Evolutionary conservation across 176 grass and related monocot species (phyloP).

Genomic region (Triticum dicoccoides): DNA sequence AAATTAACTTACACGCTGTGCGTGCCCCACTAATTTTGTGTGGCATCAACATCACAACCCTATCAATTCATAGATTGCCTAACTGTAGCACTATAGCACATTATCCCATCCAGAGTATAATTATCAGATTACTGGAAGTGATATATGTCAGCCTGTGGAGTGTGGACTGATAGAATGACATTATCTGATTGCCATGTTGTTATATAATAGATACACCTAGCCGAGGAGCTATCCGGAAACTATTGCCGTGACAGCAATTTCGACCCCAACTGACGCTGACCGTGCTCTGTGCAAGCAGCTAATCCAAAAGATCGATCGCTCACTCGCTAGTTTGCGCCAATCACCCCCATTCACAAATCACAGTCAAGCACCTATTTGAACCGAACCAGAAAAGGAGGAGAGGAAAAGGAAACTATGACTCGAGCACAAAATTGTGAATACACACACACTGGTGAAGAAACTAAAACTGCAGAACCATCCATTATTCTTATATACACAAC

Average conservation of each 20-base stretch:
- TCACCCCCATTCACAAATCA: background rate
- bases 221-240: background rate
- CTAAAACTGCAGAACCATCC: too few species aligned
- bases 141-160: background rate
- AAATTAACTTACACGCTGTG: background rate
- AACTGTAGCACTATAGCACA: background rate
- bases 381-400: background rate
- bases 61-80: background rate
- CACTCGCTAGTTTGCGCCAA: background rate
- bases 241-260: constrained; percentile 8
- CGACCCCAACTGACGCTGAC: background rate
- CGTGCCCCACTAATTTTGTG: background rate
- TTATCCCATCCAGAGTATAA: background rate
- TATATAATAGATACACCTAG: background rate
- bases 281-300: background rate
- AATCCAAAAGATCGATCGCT: background rate
- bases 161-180: background rate
- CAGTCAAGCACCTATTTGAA: background rate
- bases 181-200: background rate
- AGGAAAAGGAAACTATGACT: background rate
- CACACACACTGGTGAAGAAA: too few species aligned
- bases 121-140: background rate
- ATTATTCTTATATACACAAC: too few species aligned
- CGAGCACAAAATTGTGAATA: too few species aligned
- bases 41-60: background rate